Evolutionary conservation across 441 rosid genomes (phyloP).

Genomic region (Arabidopsis hybrid): DNA sequence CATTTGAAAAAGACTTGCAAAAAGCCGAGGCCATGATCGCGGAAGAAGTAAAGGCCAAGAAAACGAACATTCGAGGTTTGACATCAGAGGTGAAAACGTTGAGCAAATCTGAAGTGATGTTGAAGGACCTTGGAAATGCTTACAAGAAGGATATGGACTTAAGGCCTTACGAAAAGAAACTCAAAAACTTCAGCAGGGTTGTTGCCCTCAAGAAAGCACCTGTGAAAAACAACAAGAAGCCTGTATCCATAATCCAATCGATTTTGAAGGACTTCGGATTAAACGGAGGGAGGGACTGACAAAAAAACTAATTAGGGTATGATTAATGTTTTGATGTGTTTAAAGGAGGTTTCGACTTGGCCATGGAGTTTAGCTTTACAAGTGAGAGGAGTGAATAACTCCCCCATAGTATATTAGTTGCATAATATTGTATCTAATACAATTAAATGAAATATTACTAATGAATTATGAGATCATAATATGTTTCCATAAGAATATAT

Average conservation of each 20-base stretch:
- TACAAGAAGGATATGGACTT: slow-evolving; percentile 13
- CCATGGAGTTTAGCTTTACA: slow-evolving; percentile 33
- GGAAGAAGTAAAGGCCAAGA: slow-evolving; percentile 28
- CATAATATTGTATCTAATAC: slow-evolving; percentile 25
- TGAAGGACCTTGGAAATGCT: slow-evolving; percentile 14
- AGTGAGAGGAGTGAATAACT: slow-evolving; percentile 30
- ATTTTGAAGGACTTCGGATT: slow-evolving; percentile 45
- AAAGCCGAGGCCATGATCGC: slow-evolving; percentile 32
- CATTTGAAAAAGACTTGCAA: slow-evolving; percentile 24
- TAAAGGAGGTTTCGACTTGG: slow-evolving; percentile 29
- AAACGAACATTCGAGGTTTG: slow-evolving; percentile 18
- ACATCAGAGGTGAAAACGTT: slow-evolving; percentile 16
- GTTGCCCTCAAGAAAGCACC: neutral
- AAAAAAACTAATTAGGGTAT: neutral
- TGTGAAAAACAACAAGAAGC: neutral
- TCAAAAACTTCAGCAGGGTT: slow-evolving; percentile 11
- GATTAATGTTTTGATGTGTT: slow-evolving; percentile 12
- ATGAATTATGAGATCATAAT: slow-evolving; percentile 2
- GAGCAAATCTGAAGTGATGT: slow-evolving; percentile 17
- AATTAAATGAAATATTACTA: slow-evolving; percentile 19
- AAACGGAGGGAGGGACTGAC: slow-evolving; percentile 25
- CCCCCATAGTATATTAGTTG: slow-evolving; percentile 21
- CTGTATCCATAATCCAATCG: slow-evolving; percentile 33
- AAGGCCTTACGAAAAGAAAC: slow-evolving; percentile 28
- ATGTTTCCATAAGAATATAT: neutral